A percentile compares a stretch with the other conserved stretches of the same genome.
Conservation (phyloP, 2,329 filamentous ascomycete genomes). For the Fusarium transvaalense region DNA sequence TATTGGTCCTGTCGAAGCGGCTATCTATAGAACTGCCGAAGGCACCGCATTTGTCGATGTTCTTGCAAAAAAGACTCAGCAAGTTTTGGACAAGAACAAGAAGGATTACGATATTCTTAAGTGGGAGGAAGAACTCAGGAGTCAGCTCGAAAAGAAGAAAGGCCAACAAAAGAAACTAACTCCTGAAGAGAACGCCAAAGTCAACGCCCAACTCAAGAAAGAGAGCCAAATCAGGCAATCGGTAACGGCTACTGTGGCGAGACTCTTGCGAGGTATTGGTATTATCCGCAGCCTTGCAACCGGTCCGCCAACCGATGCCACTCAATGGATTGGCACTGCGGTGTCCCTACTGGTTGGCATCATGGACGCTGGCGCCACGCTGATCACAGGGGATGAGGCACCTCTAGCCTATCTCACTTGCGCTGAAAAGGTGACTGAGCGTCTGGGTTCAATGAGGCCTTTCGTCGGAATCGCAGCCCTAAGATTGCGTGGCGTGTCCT, state of each 20-base stretch:
- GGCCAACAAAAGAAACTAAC: slow-evolving; percentile 92
- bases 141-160: slow-evolving; percentile 92
- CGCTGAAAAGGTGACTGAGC: slow-evolving; percentile 77
- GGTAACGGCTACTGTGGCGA: slow-evolving; percentile 77
- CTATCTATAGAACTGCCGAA: slow-evolving; percentile 91
- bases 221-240: slow-evolving; percentile 82
- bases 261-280: slow-evolving; percentile 84
- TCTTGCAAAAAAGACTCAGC: slow-evolving; percentile 82
- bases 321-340: slow-evolving; percentile 87
- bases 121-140: slow-evolving; percentile 93
- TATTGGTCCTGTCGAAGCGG: slow-evolving; percentile 88
- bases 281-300: slow-evolving; percentile 85
- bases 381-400: slow-evolving; percentile 84
- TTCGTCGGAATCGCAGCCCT: slow-evolving; percentile 92
- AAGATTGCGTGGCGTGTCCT: slow-evolving; percentile 79
- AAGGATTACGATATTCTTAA: slow-evolving; percentile 97
- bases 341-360: slow-evolving; percentile 78
- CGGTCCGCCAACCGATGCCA: slow-evolving; percentile 89
- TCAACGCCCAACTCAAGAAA: slow-evolving; percentile 90
- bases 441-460: slow-evolving; percentile 80
- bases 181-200: slow-evolving; percentile 87
- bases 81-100: slow-evolving; percentile 82
- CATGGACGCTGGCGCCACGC: slow-evolving; percentile 83
- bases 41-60: slow-evolving; percentile 92
- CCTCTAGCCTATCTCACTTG: slow-evolving; percentile 84